Percentiles rank a stretch among this genome's conserved stretches.
phyloP scores from a whole-genome alignment of 116 monocot species.

The Trichopus zeylanicus region DNA sequence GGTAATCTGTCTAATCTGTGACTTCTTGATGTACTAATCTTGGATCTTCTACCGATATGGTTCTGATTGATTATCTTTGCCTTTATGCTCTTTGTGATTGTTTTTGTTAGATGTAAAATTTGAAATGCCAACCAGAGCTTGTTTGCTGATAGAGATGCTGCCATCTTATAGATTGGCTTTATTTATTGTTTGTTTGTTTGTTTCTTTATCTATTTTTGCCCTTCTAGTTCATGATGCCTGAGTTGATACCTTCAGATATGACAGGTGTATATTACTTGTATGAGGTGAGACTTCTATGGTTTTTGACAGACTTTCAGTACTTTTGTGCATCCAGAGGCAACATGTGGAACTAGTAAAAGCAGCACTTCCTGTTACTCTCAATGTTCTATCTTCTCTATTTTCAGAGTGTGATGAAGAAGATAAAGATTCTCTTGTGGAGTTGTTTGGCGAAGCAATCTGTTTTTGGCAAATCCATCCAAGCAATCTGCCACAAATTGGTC shows the following conservation, averaged over 20 bases:
- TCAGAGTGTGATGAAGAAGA: conserved; percentile 45
- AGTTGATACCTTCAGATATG: no score
- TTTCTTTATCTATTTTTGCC: no score
- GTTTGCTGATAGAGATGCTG: background rate
- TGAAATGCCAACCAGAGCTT: background rate
- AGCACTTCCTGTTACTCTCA: conserved; percentile 57
- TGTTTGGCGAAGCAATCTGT: conserved; percentile 36
- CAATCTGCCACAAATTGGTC: conserved; percentile 66
- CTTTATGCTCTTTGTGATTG: background rate
- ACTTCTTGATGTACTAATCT: no score
- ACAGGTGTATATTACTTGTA: no score
- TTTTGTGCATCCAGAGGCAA: conserved; percentile 52
- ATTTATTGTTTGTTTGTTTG: background rate
- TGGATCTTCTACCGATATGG: no score
- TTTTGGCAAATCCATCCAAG: conserved; percentile 57
- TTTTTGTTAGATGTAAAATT: background rate
- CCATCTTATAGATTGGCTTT: background rate
- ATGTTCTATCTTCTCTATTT: conserved; percentile 26
- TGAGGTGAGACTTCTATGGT: no score
- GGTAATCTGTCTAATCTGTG: conserved; percentile 12
- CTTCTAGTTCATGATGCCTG: no score
- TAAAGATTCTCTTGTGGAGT: conserved; percentile 22
- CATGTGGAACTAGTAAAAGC: conserved; percentile 76
- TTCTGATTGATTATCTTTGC: no score
- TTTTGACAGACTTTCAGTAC: conserved; percentile 39